Conservation (phyloP, 345 rosid genomes). For the Camelina hispida region DNA sequence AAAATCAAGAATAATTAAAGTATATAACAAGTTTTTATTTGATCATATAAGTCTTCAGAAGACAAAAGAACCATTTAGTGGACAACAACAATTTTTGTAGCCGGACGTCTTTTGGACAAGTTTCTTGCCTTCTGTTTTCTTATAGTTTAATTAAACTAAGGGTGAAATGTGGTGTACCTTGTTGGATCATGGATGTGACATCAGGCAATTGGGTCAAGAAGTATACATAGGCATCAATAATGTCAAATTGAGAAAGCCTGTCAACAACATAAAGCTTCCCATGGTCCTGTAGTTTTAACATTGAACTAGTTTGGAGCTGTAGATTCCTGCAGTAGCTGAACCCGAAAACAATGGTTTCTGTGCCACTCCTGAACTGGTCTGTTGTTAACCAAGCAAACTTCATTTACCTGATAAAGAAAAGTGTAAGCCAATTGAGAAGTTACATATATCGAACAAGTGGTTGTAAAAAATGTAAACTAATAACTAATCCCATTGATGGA, state of each 20-base stretch:
- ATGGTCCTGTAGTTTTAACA: not conserved
- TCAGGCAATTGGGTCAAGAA: constrained; percentile 36
- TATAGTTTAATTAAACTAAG: constrained; percentile 13
- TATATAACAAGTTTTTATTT: not conserved
- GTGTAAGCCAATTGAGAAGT: too few species aligned
- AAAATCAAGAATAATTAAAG: constrained; percentile 3
- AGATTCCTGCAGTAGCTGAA: not conserved
- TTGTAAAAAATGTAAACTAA: not conserved
- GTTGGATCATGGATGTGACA: constrained; percentile 32
- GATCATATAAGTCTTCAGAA: constrained; percentile 31
- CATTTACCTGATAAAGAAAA: not conserved
- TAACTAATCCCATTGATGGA: not conserved
- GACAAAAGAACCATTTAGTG: constrained; percentile 40
- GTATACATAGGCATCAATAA: constrained; percentile 62
- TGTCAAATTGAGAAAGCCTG: constrained; percentile 57
- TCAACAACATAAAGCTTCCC: constrained; percentile 63
- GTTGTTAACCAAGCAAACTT: not conserved
- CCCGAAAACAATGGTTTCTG: not conserved
- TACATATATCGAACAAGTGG: too few species aligned
- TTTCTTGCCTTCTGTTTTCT: constrained; percentile 21
- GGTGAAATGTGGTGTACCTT: constrained; percentile 12
- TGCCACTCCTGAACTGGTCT: not conserved
- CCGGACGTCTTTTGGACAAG: constrained; percentile 36
- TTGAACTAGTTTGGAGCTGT: not conserved
- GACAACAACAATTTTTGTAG: constrained; percentile 26